Evolutionary conservation across 169 alveolate species (phyloP), one percentile per base, ranked within the genome.

Genomic region (Fabrea salina): DNA sequence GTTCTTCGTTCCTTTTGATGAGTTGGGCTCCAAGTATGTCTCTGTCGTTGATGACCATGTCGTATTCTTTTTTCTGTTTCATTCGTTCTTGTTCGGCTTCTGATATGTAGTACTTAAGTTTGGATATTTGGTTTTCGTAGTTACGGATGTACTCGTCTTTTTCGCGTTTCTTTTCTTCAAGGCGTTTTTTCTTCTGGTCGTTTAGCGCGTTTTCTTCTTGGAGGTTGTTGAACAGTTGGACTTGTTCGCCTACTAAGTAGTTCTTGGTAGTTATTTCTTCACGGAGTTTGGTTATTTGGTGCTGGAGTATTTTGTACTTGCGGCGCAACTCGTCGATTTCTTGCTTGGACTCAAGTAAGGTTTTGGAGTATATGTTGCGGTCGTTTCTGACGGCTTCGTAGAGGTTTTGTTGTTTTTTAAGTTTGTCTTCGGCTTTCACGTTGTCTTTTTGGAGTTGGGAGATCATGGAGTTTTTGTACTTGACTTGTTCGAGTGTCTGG

Each of bases 341-440:
- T 47, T 92, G 92, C 70, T 90, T 85, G 32, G 96, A 93, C 77
- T 95, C 98, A 3, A 90, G 81, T 27, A 91, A 86, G 80, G 89
- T 93, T 80, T 95, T 95, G 41, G 94, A 91, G 61, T 93, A 93
- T 33, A 91, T 86, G 75, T 94, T 95, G 84, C 96, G 88, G 81
- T 95, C 97, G 22, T 95, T 92, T 76, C 94, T 79, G 0, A 93
- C 89, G 2, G 95, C 95, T 78, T 93, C 97, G 74, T 93, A 93
- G 4, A 93, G 80, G 67, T 91, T 89, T 83, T 93, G 80, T 81
- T 93, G 90, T 80, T 93, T 94, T 50, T 93, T 93, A 33, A 93
- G 86, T 86, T 89, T 93, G 25, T 93, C 92, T 58, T 90, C 95
- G 2, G 93, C 93, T 75, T 91, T 95, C 33, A 84, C 82, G 75